phyloP scores from a whole-genome alignment of 805 yeast genomes.

The Candida qinlingensis region DNA sequence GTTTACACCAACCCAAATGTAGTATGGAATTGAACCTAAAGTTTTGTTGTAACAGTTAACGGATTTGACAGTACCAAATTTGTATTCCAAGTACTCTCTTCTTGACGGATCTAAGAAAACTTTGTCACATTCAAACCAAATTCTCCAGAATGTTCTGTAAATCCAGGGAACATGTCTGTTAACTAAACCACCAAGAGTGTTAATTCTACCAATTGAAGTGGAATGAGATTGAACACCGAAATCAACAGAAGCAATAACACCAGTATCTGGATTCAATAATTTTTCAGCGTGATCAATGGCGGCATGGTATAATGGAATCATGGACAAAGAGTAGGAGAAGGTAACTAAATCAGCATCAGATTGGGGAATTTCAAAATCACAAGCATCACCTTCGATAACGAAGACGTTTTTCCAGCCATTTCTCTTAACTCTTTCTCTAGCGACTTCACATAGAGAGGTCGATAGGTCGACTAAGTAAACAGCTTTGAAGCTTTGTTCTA shows the following conservation, averaged over 20 bases:
- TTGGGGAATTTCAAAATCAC: slow-evolving; percentile 53
- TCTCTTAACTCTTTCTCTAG: slow-evolving; percentile 48
- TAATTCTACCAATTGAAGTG: slow-evolving; percentile 60
- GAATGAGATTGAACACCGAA: slow-evolving; percentile 72
- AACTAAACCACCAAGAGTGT: slow-evolving; percentile 69
- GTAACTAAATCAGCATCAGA: slow-evolving; percentile 65
- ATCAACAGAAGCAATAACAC: slow-evolving; percentile 68
- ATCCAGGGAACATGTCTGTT: slow-evolving; percentile 75
- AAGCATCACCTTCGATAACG: slow-evolving; percentile 70
- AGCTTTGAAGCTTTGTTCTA: slow-evolving; percentile 46
- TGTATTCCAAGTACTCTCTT: slow-evolving; percentile 77
- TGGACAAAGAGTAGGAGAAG: slow-evolving; percentile 74
- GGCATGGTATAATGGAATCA: slow-evolving; percentile 81
- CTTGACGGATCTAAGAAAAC: slow-evolving; percentile 76
- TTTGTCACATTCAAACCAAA: slow-evolving; percentile 83
- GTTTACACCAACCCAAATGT: slow-evolving; percentile 77
- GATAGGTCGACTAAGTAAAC: slow-evolving; percentile 72
- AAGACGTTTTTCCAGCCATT: slow-evolving; percentile 55
- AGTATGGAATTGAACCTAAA: slow-evolving; percentile 75
- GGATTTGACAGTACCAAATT: slow-evolving; percentile 76
- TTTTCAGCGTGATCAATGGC: slow-evolving; percentile 64
- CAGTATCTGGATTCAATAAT: slow-evolving; percentile 45
- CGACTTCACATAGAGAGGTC: slow-evolving; percentile 71
- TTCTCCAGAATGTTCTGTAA: slow-evolving; percentile 75
- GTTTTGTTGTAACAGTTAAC: slow-evolving; percentile 58